Percentiles rank a stretch among this genome's conserved stretches.
These are phyloP conservation scores for Silene noctiflora DNA, from an alignment of 179 eudicot species.

Conservation along the genomic window DNA sequence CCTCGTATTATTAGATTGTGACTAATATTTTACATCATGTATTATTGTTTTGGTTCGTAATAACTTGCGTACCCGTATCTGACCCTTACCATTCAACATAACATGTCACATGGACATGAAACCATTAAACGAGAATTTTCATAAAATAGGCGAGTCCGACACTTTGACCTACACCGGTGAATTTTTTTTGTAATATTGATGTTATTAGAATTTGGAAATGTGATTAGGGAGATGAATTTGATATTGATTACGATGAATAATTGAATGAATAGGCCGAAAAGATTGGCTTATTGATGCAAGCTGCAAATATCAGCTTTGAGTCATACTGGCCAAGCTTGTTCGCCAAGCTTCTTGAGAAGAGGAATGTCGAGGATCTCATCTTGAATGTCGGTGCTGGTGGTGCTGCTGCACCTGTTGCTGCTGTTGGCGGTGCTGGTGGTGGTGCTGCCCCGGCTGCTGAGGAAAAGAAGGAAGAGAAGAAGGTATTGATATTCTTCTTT, in stretches of 20 bases:
- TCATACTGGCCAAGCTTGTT: conserved; percentile 78
- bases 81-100: no score
- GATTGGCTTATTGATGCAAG: conserved; percentile 48
- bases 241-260: background rate
- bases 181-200: no score
- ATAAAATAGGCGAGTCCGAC: no score
- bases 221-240: background rate
- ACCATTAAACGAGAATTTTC: no score
- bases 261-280: conserved; percentile 51
- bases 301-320: conserved; percentile 53
- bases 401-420: conserved; percentile 32
- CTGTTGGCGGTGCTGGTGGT: conserved; percentile 38
- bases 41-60: no score
- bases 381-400: conserved; percentile 40
- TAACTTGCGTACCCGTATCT: no score
- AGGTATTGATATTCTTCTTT: conserved; percentile 33
- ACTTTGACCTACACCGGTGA: no score
- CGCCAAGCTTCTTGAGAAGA: conserved; percentile 77
- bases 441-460: conserved; percentile 53
- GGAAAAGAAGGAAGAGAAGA: conserved; percentile 57
- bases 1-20: no score
- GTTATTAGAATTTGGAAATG: no score
- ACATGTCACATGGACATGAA: no score
- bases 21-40: no score
- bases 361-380: conserved; percentile 57